Conservation (phyloP, 495 filamentous ascomycete species). For the Podospora anserina region DNA sequence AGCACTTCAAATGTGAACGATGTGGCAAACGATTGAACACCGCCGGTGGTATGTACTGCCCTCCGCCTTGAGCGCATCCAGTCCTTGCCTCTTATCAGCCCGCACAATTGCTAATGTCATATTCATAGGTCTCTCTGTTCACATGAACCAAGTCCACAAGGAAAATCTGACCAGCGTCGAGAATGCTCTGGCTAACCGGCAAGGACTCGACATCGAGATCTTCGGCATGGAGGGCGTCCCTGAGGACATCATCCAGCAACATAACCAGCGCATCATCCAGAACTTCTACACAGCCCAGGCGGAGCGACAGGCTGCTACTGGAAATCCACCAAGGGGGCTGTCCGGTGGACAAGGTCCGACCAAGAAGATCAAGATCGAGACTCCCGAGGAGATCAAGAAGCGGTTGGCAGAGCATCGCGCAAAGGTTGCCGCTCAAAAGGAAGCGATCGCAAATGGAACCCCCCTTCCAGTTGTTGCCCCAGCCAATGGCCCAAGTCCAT, state of each 20-base stretch:
- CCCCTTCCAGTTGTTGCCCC: constrained; percentile 48
- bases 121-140: constrained; percentile 78
- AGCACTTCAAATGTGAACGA: constrained; percentile 95
- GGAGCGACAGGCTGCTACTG: constrained; percentile 75
- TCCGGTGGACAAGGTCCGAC: constrained; percentile 48
- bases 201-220: constrained; percentile 85
- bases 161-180: constrained; percentile 81
- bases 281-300: constrained; percentile 82
- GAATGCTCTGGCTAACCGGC: constrained; percentile 82
- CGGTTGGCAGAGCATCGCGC: constrained; percentile 78
- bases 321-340: constrained; percentile 70
- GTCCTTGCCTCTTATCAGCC: background rate
- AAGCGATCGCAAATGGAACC: constrained; percentile 32
- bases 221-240: constrained; percentile 98
- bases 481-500: constrained; percentile 52
- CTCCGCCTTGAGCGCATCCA: background rate
- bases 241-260: constrained; percentile 73
- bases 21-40: constrained; percentile 88
- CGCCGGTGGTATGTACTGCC: constrained; percentile 69
- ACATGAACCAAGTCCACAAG: constrained; percentile 98
- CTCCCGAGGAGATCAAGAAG: constrained; percentile 73
- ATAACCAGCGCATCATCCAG: constrained; percentile 77
- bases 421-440: constrained; percentile 58
- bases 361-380: constrained; percentile 81
- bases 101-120: constrained; percentile 22